phyloP scores from a whole-genome alignment of 176 grass and related monocot species.

The Raddia guianensis region DNA sequence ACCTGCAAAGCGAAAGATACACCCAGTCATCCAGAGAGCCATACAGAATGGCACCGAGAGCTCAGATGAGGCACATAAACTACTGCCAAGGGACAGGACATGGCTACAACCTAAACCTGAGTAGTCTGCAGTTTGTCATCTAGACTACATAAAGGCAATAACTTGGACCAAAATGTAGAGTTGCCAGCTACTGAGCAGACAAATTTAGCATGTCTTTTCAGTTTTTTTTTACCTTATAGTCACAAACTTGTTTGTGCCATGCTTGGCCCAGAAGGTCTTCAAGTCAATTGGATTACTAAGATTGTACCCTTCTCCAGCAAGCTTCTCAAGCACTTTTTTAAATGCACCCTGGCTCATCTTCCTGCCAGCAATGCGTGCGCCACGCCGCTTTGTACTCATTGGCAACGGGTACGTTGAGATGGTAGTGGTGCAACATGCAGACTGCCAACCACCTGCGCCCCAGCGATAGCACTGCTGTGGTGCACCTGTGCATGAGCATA shows the following conservation, averaged over 20 bases:
- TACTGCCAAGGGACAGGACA: constrained; percentile 19
- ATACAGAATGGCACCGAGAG: neutral
- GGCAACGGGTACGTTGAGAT: constrained; percentile 56
- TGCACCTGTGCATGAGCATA: constrained; percentile 61
- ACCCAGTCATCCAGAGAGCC: constrained; percentile 17
- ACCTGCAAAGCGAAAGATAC: constrained; percentile 33
- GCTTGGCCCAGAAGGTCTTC: constrained; percentile 62
- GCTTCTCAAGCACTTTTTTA: constrained; percentile 61
- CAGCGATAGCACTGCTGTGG: constrained; percentile 60
- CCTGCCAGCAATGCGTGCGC: constrained; percentile 55
- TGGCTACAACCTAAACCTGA: constrained; percentile 22
- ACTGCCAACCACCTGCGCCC: constrained; percentile 64
- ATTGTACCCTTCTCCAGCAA: constrained; percentile 57
- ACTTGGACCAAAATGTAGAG: constrained; percentile 3
- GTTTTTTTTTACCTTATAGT: constrained; percentile 41
- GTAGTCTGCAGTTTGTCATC: constrained; percentile 11
- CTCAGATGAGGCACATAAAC: constrained; percentile 28
- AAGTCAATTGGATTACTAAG: constrained; percentile 61
- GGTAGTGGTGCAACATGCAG: constrained; percentile 59
- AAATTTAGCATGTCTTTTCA: constrained; percentile 18
- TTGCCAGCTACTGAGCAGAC: constrained; percentile 7
- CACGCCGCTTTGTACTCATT: constrained; percentile 57
- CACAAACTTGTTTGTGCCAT: constrained; percentile 69
- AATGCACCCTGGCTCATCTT: constrained; percentile 69
- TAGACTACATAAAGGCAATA: constrained; percentile 25